Percentiles rank a stretch among this genome's conserved stretches.
Conservation (phyloP, 345 rosid species). For the Pelargonium nanum region DNA sequence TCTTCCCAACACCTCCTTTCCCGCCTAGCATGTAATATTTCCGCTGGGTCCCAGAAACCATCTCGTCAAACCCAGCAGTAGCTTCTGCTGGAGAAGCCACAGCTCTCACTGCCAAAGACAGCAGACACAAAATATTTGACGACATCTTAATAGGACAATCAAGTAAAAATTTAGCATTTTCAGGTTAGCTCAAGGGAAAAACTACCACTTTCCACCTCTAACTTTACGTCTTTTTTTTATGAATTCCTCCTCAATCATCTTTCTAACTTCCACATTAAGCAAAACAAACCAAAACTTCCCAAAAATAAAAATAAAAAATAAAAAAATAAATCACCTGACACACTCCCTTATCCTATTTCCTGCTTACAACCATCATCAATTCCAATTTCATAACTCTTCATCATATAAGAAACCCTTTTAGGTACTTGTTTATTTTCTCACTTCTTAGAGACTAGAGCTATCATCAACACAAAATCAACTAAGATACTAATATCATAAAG, state of each 20-base stretch:
- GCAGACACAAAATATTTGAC: not conserved
- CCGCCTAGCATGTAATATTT: constrained; percentile 98
- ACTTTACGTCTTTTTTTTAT: too few species aligned
- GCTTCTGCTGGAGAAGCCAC: constrained; percentile 76
- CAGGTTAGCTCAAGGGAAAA: not conserved
- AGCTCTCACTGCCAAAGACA: constrained; percentile 51
- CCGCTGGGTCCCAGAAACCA: constrained; percentile 71
- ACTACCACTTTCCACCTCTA: not conserved
- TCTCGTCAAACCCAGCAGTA: constrained; percentile 68
- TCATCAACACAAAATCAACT: too few species aligned
- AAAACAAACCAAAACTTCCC: too few species aligned
- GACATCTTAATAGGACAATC: not conserved
- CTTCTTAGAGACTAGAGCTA: not conserved
- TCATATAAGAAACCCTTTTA: not conserved
- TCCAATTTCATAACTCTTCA: not conserved
- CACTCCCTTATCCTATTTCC: not conserved
- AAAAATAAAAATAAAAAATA: too few species aligned
- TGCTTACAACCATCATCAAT: not conserved
- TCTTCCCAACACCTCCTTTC: constrained; percentile 98
- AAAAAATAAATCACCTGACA: too few species aligned
- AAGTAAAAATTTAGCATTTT: not conserved
- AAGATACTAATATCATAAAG: not conserved
- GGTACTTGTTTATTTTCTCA: not conserved
- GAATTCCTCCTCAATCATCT: too few species aligned
- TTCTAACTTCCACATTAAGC: too few species aligned